Base-by-base conservation (phyloP, 176 grass and related monocot genomes). In the Musa beccarii region DNA sequence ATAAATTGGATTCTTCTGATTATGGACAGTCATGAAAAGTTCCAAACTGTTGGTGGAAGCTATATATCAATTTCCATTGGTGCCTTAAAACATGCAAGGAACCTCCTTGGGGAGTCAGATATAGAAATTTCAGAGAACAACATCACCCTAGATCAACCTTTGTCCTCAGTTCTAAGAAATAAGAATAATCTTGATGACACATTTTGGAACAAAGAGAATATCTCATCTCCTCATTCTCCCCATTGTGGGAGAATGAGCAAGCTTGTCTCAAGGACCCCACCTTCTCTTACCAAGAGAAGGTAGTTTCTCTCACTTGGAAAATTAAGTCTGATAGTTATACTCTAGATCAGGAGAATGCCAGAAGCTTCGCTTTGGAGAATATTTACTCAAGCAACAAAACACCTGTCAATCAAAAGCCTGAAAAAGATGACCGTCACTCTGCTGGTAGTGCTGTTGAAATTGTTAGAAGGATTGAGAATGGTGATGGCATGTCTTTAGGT, bases 21-120 rank as follows among this genome's bases (percentile, higher is more conserved):
- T 54, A 70, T 68, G 49, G 53, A 71, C 76, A 64, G 65, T 68
- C 78, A 79, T 62, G 80, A 87, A 67, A 86, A 73, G 69, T 88
- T 91, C 72, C 87, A 86, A 64, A 98, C 88, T 28, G 88, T 86
- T 0, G 68, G 86, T 49, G 90, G 94, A 68, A 86, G 63, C 78
- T 83, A 86, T 71, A 85, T 89, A 75, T 64, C 82, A 55, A 81
- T 98, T 63, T 93, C 94, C 79, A 85, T 75, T 66, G 75, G 81
- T 80, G 90, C 90, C 74, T 75, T 93, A 66, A 67, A 88, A n/a
- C 86, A 84, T 73, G 90, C 90, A 43, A 93, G 77, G 85, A 85
- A 56, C 29, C 90, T 98, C 73, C 81, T 98, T 74, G 78, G 86
- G 77, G 84, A 89, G 50, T 86, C 82, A 9, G 85, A 84, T 22